Base-by-base conservation (phyloP, 768 basidiomycete species). In the Termitomyces sp. region DNA sequence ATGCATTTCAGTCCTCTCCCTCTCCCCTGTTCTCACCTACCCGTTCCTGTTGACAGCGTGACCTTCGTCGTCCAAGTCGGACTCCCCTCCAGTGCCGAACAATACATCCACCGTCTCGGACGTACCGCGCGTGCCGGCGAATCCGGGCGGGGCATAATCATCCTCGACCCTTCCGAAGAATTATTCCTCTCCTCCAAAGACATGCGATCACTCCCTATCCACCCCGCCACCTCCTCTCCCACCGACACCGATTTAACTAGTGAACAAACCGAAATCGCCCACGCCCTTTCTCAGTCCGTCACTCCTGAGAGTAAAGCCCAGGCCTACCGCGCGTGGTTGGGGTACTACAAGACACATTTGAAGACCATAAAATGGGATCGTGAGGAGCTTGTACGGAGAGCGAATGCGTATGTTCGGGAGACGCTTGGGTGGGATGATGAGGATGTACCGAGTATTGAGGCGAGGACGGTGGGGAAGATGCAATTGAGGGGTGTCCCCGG, bases 91-190 rank as follows among this genome's bases (percentile, higher is more conserved):
- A 80, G 84, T 54, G 77, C 83, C 25, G 89, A 90, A 63, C 88
- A 90, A 66, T 90, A 91, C 69, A 84, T 91, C 54, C 89, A 90
- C 63, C 82, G 89, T 21, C 84, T 91, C 7, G 89, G 89, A 14
- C 82, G 89, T 46, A 91, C 89, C 17, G 89, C 89, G 11, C 82
- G 89, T 43, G 89, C 89, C 0, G 89, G 89, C 5, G 73, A 82
- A 45, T 73, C 78, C 5, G 87, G 89, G 0, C 77, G 75, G 38
- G 85, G 86, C 2, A 73, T 84, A 52, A 62, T 88, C 43, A 70
- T 88, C 40, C 76, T 87, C 49, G 75, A 80, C 38, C 75, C 75
- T 6, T 72, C 69, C 34, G 87, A 89, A 61, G 55, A 68, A 21
- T 71, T 68, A 46, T 86, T 87, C 73, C 68, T 86, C 7, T 59